Conservation (phyloP, 1,139 yeast genomes). For the Williopsis jadinii region DNA sequence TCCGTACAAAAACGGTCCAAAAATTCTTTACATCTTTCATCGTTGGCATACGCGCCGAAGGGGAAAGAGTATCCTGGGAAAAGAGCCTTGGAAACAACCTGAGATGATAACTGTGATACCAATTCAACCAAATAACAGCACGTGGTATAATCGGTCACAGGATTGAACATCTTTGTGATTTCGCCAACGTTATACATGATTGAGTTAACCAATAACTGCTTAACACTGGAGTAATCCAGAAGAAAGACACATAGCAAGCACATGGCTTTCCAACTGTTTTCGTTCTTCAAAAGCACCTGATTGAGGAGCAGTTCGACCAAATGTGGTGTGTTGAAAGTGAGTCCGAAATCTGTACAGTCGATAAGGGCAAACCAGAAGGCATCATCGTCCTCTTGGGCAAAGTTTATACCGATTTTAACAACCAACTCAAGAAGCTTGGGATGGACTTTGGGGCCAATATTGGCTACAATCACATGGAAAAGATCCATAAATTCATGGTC, state of each 20-base stretch:
- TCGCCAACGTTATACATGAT: neutral
- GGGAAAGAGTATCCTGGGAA: slow-evolving; percentile 5
- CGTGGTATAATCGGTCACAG: slow-evolving; percentile 9
- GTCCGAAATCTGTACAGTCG: slow-evolving; percentile 17
- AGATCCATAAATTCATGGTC: slow-evolving; percentile 2
- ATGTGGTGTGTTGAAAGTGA: slow-evolving; percentile 10
- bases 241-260: slow-evolving; percentile 18
- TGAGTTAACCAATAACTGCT: neutral
- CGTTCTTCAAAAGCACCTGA: slow-evolving; percentile 4
- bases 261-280: slow-evolving; percentile 22
- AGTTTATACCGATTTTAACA: slow-evolving; percentile 19
- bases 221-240: slow-evolving; percentile 15
- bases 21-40: slow-evolving; percentile 11
- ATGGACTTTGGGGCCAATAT: slow-evolving; percentile 9
- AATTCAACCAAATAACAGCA: slow-evolving; percentile 18
- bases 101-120: slow-evolving; percentile 14
- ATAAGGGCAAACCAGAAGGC: slow-evolving; percentile 22
- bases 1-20: slow-evolving; percentile 1
- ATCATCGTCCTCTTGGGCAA: slow-evolving; percentile 15
- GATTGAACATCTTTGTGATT: slow-evolving; percentile 4
- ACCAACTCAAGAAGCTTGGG: slow-evolving; percentile 15
- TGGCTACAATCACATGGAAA: slow-evolving; percentile 8
- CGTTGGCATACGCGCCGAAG: slow-evolving; percentile 14
- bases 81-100: slow-evolving; percentile 1
- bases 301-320: slow-evolving; percentile 8